These are phyloP conservation scores for Acrocalymma vagum DNA, from an alignment of 2,329 filamentous ascomycete species.

Conservation along the genomic window DNA sequence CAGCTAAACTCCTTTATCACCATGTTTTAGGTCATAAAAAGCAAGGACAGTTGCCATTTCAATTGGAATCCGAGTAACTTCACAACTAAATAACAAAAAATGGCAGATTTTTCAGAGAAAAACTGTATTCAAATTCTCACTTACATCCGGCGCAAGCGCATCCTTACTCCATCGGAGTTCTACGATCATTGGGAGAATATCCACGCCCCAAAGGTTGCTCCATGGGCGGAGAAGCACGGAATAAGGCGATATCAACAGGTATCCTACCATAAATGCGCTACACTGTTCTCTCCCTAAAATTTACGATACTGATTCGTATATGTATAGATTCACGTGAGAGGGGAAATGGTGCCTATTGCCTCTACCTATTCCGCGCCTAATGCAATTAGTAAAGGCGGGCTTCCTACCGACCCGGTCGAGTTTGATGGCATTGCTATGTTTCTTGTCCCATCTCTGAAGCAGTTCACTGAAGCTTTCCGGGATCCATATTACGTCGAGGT, in stretches of 20 bases:
- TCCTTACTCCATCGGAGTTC: conserved; percentile 39
- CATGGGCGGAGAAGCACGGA: conserved; percentile 46
- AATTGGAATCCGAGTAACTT: no score
- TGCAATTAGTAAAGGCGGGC: conserved; percentile 10
- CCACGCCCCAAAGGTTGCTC: conserved; percentile 42
- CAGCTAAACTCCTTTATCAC: no score
- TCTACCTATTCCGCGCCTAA: conserved; percentile 27
- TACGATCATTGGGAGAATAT: conserved; percentile 47
- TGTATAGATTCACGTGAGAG: conserved; percentile 22
- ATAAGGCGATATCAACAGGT: conserved; percentile 46
- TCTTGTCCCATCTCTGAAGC: conserved; percentile 33
- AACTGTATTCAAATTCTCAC: conserved; percentile 21
- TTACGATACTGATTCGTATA: background rate
- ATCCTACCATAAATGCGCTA: background rate
- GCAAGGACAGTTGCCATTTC: no score
- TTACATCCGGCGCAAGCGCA: conserved; percentile 37
- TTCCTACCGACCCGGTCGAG: conserved; percentile 20
- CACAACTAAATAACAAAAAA: no score
- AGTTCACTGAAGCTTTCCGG: conserved; percentile 36
- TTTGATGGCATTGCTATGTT: conserved; percentile 45
- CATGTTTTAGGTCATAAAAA: conserved; percentile 38
- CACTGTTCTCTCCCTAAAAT: background rate
- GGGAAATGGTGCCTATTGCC: conserved; percentile 20
- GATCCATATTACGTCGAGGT: conserved; percentile 41
- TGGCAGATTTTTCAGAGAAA: conserved; percentile 8